These are phyloP conservation scores for Tylopilus plumbeoviolaceoides DNA, from an alignment of 768 basidiomycete genomes.

Conservation along the genomic window DNA sequence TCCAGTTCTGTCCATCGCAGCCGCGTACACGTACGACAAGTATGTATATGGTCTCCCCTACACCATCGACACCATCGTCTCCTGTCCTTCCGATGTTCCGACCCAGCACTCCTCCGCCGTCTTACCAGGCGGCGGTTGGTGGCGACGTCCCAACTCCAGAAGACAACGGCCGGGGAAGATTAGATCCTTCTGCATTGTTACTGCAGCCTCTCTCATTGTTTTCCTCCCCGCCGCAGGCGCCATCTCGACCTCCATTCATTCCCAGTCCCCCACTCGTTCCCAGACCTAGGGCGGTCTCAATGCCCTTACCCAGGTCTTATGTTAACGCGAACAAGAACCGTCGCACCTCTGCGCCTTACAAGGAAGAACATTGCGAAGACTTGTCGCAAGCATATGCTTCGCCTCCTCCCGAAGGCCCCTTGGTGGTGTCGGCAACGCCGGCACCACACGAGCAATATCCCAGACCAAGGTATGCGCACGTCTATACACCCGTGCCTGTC, in stretches of 20 bases:
- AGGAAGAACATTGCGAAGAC: conserved; percentile 24
- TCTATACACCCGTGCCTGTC: conserved; percentile 14
- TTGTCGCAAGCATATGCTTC: conserved; percentile 28
- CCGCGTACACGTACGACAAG: conserved; percentile 29
- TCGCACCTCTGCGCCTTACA: conserved; percentile 14
- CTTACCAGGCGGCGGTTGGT: conserved; percentile 16
- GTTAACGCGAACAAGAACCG: conserved; percentile 7
- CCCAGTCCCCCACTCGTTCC: conserved; percentile 12
- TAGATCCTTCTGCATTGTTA: conserved; percentile 26
- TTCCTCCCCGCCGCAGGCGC: conserved; percentile 7
- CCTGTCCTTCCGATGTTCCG: conserved; percentile 21
- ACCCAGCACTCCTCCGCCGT: conserved; percentile 25
- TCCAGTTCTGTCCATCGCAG: conserved; percentile 18
- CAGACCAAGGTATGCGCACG: conserved; percentile 30
- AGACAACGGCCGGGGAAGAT: conserved; percentile 2
- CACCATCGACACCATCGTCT: conserved; percentile 1
- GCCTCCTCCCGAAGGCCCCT: conserved; percentile 28
- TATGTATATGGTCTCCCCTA: conserved; percentile 19
- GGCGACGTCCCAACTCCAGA: neutral
- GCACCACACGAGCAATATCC: conserved; percentile 21
- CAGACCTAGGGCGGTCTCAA: conserved; percentile 25
- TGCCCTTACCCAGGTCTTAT: conserved; percentile 13
- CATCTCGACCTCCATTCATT: conserved; percentile 11
- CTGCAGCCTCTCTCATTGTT: conserved; percentile 25
- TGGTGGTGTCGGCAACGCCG: conserved; percentile 15